Percentiles rank a stretch among this genome's conserved stretches.
These are phyloP conservation scores for Colletotrichum karsti DNA, from an alignment of 2,329 filamentous ascomycete species.

Conservation along the genomic window DNA sequence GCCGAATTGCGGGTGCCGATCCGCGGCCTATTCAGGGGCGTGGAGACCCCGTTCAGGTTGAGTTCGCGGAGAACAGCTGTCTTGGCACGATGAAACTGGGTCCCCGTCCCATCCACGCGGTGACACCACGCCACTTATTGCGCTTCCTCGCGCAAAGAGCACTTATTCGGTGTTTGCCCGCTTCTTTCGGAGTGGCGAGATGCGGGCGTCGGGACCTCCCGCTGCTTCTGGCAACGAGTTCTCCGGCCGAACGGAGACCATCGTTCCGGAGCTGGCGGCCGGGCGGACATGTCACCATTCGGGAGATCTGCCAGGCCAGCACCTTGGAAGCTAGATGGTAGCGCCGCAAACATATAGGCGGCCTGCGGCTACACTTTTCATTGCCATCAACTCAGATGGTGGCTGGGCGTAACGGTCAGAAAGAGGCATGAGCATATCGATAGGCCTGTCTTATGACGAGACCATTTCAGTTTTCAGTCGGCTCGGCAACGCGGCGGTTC, in stretches of 20 bases:
- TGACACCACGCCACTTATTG: neutral
- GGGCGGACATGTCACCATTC: neutral
- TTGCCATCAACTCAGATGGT: neutral
- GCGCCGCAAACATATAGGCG: too few relatives aligned
- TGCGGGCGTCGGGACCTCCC: constrained; percentile 15
- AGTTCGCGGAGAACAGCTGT: constrained; percentile 8
- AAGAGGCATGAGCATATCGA: neutral
- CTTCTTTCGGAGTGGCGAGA: constrained; percentile 1
- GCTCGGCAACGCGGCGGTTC: neutral
- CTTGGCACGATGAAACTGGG: constrained; percentile 5
- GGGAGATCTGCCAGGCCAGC: neutral
- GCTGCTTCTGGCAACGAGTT: neutral
- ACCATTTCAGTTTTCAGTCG: neutral
- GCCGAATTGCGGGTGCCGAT: neutral
- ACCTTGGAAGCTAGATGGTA: too few relatives aligned
- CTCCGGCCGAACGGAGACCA: neutral
- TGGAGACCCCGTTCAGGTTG: neutral
- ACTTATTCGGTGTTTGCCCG: neutral
- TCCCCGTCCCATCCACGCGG: neutral
- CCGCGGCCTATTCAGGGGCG: neutral
- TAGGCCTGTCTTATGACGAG: neutral
- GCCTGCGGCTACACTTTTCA: neutral
- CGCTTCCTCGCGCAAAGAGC: neutral
- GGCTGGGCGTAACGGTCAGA: neutral
- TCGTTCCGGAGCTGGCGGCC: neutral